phyloP scores from a whole-genome alignment of 2,329 filamentous ascomycete species.

The Monosporascus sp. region DNA sequence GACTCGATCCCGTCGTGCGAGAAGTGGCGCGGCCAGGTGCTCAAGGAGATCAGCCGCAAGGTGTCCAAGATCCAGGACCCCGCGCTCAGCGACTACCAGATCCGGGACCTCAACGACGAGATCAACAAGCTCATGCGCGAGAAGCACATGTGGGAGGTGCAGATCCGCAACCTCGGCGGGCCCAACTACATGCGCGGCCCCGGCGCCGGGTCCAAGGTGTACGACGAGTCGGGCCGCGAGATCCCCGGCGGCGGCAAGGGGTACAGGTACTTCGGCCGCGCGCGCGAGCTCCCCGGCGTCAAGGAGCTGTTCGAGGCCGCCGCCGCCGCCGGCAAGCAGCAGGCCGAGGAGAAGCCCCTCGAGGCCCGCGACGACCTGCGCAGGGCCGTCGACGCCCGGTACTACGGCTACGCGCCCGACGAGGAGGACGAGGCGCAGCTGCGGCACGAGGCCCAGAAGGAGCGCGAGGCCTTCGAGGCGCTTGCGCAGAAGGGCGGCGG shows the following conservation, averaged over 20 bases:
- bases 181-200: conserved; percentile 85
- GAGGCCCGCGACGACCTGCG: conserved; percentile 65
- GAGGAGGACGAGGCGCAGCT: conserved; percentile 83
- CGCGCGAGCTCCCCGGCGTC: conserved; percentile 84
- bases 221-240: conserved; percentile 68
- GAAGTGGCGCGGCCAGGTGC: conserved; percentile 95
- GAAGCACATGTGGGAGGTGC: conserved; percentile 98
- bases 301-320: conserved; percentile 93
- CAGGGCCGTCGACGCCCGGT: conserved; percentile 81
- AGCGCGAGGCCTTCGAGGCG: conserved; percentile 71
- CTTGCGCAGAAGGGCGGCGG: conserved; percentile 55
- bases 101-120: conserved; percentile 96
- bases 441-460: conserved; percentile 75
- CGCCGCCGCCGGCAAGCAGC: conserved; percentile 38
- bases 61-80: conserved; percentile 92
- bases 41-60: conserved; percentile 96
- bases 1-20: conserved; percentile 82
- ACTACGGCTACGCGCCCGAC: conserved; percentile 91
- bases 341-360: conserved; percentile 53
- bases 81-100: conserved; percentile 90
- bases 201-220: conserved; percentile 52
- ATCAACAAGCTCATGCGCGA: conserved; percentile 99
- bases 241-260: conserved; percentile 75
- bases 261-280: conserved; percentile 90
- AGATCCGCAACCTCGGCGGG: conserved; percentile 91